These are phyloP conservation scores for Stylosanthes scabra DNA, from an alignment of 331 rosid species.

Conservation along the genomic window DNA sequence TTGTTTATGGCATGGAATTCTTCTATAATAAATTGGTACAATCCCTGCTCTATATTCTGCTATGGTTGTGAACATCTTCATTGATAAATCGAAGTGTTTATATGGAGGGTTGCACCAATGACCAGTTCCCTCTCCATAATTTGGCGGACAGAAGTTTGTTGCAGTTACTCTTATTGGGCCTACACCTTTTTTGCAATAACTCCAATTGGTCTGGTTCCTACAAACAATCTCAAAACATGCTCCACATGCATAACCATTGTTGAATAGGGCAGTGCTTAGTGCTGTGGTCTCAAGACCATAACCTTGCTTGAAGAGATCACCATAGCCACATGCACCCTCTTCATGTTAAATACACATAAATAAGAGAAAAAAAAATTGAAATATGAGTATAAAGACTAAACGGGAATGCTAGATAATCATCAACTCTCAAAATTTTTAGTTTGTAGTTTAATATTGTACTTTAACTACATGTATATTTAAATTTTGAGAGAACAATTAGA, in stretches of 20 bases:
- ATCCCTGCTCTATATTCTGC: constrained; percentile 43
- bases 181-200: constrained; percentile 42
- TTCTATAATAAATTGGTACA: constrained; percentile 26
- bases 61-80: constrained; percentile 49
- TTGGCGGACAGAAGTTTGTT: constrained; percentile 60
- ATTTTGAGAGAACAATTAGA: too few relatives aligned
- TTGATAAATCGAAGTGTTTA: constrained; percentile 47
- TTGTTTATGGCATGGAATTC: constrained; percentile 30
- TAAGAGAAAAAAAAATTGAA: background rate
- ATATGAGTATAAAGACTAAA: too few relatives aligned
- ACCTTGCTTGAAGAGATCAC: constrained; percentile 51
- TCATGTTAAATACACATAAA: background rate
- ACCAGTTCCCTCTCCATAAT: background rate
- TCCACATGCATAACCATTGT: constrained; percentile 49
- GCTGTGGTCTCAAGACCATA: constrained; percentile 55
- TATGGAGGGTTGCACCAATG: constrained; percentile 62
- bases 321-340: constrained; percentile 70
- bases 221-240: constrained; percentile 51
- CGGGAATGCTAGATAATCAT: too few relatives aligned
- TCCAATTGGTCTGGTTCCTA: constrained; percentile 17
- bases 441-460: too few relatives aligned
- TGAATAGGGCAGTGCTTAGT: constrained; percentile 54
- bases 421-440: too few relatives aligned
- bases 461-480: too few relatives aligned
- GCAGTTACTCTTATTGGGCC: constrained; percentile 38